Evolutionary conservation across 1,284 basidiomycete genomes (phyloP).

Genomic region (Rhodotorula sp.): DNA sequence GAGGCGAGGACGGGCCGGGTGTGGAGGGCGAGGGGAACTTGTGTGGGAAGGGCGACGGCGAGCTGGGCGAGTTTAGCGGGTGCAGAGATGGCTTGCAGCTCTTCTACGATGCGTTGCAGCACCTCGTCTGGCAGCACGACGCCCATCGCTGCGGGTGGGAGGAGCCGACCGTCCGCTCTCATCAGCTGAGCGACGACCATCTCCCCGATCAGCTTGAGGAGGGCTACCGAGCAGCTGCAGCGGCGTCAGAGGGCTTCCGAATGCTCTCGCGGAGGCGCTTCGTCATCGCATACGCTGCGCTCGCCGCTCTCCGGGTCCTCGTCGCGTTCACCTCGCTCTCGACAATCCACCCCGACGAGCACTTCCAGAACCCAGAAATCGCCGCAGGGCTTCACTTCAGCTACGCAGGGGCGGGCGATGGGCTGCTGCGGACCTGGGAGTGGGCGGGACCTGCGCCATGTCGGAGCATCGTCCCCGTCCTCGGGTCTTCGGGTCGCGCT

Average conservation of each 20-base stretch:
- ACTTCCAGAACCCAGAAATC: conserved; percentile 51
- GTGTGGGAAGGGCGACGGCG: conserved; percentile 9
- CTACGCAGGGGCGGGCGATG: conserved; percentile 13
- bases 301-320: conserved; percentile 44
- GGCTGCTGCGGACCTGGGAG: conserved; percentile 42
- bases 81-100: not conserved
- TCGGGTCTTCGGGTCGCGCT: conserved; percentile 27
- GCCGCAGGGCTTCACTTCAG: conserved; percentile 38
- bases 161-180: not conserved
- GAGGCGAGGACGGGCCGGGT: not conserved
- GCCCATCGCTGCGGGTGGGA: not conserved
- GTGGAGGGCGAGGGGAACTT: not conserved
- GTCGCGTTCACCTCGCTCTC: conserved; percentile 46
- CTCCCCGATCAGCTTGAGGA: not conserved
- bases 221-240: too few species aligned
- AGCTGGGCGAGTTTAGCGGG: not conserved
- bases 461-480: conserved; percentile 45
- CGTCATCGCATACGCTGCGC: conserved; percentile 33
- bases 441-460: conserved; percentile 39
- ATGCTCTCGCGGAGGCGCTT: not conserved
- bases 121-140: conserved; percentile 3
- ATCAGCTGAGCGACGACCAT: not conserved
- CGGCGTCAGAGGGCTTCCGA: too few species aligned
- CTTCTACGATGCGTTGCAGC: not conserved
- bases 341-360: conserved; percentile 52